Conservation (phyloP, 2,329 filamentous ascomycete genomes). For the Ophiosphaerella herpotricha region DNA sequence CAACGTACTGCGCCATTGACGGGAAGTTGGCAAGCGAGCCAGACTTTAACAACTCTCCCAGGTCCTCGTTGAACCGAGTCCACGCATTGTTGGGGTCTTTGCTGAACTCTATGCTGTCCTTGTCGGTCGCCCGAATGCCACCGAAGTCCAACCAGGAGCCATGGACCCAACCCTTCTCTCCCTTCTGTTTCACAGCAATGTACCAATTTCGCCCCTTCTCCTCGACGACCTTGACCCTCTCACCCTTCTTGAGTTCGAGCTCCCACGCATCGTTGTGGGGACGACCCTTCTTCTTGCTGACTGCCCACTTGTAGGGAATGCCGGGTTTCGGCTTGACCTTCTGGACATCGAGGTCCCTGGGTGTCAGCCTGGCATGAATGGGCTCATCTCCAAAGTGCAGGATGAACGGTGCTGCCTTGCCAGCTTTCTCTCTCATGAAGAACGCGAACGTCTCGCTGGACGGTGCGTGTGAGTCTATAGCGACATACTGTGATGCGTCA, state of each 20-base stretch:
- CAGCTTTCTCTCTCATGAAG: slow-evolving; percentile 25
- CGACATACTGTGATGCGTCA: slow-evolving; percentile 24
- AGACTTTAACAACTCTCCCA: slow-evolving; percentile 16
- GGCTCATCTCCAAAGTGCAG: slow-evolving; percentile 22
- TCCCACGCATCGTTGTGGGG: slow-evolving; percentile 32
- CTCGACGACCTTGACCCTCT: slow-evolving; percentile 29
- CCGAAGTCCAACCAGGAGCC: slow-evolving; percentile 30
- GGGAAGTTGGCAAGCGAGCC: slow-evolving; percentile 27
- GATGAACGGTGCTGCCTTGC: slow-evolving; percentile 18
- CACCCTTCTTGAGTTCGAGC: slow-evolving; percentile 24
- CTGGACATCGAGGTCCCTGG: background rate
- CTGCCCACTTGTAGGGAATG: slow-evolving; percentile 21
- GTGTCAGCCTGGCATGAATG: slow-evolving; percentile 12
- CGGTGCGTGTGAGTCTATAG: slow-evolving; percentile 24
- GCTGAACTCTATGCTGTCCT: background rate
- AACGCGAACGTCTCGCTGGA: slow-evolving; percentile 30
- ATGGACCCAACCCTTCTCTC: slow-evolving; percentile 28
- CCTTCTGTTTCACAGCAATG: slow-evolving; percentile 15
- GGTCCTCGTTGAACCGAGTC: slow-evolving; percentile 19
- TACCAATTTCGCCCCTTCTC: slow-evolving; percentile 33
- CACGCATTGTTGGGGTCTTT: slow-evolving; percentile 22
- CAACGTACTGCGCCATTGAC: slow-evolving; percentile 21
- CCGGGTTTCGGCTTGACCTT: background rate
- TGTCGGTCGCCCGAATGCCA: background rate
- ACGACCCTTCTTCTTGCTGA: slow-evolving; percentile 24